phyloP scores from a whole-genome alignment of 306 rosid genomes.

The Prinsepia uniflora region DNA sequence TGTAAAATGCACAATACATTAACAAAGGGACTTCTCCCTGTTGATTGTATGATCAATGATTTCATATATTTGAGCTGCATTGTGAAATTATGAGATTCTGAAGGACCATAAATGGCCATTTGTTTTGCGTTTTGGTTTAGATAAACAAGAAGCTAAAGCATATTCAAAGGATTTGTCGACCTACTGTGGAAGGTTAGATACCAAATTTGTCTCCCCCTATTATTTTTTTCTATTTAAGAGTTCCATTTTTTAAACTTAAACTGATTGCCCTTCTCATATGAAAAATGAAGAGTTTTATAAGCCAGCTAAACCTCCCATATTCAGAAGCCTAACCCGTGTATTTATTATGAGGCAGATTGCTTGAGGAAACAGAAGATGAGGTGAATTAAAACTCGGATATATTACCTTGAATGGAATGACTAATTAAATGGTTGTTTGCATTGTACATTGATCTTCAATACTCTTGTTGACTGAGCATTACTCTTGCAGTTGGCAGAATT shows the following conservation, averaged over 20 bases:
- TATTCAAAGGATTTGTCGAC: conserved; percentile 78
- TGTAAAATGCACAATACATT: neutral
- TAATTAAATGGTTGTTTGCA: conserved; percentile 16
- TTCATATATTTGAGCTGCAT: conserved; percentile 6
- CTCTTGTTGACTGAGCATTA: conserved; percentile 10
- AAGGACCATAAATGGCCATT: neutral
- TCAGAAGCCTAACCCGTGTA: conserved; percentile 38
- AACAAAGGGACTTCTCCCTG: neutral
- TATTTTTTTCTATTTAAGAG: neutral
- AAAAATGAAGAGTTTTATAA: conserved; percentile 10
- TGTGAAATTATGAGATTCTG: neutral
- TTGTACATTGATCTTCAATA: conserved; percentile 10
- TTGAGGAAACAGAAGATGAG: conserved; percentile 92
- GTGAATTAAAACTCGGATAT: conserved; percentile 36
- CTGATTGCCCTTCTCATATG: conserved; percentile 19
- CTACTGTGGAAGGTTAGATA: conserved; percentile 77
- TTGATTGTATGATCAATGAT: neutral
- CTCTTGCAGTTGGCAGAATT: conserved; percentile 68
- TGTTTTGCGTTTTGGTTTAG: conserved; percentile 31
- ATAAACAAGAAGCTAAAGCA: conserved; percentile 88
- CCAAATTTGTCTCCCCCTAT: neutral
- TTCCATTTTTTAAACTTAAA: conserved; percentile 6
- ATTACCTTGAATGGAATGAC: neutral
- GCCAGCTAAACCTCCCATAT: conserved; percentile 12
- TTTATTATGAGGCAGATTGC: conserved; percentile 59